Evolutionary conservation across 352 stramenopile species (phyloP), one percentile per base, ranked within the genome.

Genomic region (Pythium grandisporangium): DNA sequence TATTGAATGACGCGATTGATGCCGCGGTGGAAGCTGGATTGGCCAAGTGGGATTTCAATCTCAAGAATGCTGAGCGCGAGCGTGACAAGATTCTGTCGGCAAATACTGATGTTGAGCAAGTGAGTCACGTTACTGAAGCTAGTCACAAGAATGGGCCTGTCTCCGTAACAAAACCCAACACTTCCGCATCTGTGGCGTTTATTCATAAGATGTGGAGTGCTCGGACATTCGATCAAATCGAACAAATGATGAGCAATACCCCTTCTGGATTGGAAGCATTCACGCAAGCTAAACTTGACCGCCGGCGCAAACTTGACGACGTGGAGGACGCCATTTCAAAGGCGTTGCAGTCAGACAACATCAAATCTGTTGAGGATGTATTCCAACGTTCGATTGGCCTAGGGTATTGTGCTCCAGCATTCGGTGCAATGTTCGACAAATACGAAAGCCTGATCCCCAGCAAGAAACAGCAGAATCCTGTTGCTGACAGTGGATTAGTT

Each of bases 1-100:
- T 88, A 25, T 25, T 88, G 37, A 72, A 66, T 27, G 65, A 82
- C 55, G 75, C 75, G 2, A 85, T 88, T 49, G 61, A 84, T 37
- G 59, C 63, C 41, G 75, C 75, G 2, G 42, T 74, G 12, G 58
- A 58, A 17, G 70, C 58, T 33, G 75, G 75, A n/a, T 50, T 88
- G 25, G 75, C 75, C 0, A 84, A 84, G 36, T 88, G 75, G 75
- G 71, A 88, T 50, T 84, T 88, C 23, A 88, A 88, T 43, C 35
- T 88, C 3, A 88, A 88, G 38, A 88, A 85, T 33, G 75, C 75
- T 7, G 67, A 84, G 51, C 45, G 65, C 22, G 71, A 88, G 37
- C 62, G 67, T 8, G 75, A 88, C 17, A 80, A 82, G 30, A 42
- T 88, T 14, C 27, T 32, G 8, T 32, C 27, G n/a, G n/a, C n/a